Evolutionary conservation across 2,329 filamentous ascomycete species (phyloP).

Genomic region (Botryotinia narcissicola): DNA sequence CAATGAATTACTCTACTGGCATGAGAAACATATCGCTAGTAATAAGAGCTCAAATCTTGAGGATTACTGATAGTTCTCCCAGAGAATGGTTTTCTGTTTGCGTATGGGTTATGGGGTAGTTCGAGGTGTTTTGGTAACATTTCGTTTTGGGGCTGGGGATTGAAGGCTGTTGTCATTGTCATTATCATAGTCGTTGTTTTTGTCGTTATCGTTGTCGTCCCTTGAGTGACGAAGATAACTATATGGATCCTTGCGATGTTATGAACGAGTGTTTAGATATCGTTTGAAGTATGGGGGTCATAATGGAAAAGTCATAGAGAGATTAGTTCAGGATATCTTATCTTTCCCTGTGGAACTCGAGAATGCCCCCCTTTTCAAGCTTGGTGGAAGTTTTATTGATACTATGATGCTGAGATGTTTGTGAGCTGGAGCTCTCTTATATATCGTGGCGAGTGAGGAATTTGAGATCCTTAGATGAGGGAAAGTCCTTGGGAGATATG

Average conservation of each 20-base stretch:
- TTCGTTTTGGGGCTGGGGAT: background rate
- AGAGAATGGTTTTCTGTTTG: background rate
- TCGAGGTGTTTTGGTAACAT: background rate
- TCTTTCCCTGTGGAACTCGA: too few species aligned
- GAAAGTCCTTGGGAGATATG: background rate
- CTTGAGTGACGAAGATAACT: background rate
- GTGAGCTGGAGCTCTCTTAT: background rate
- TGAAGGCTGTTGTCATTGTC: background rate
- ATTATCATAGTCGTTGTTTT: background rate
- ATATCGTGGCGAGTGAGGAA: background rate
- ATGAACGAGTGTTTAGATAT: too few species aligned
- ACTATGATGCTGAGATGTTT: background rate
- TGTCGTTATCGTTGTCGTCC: background rate
- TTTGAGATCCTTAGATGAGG: fast-evolving
- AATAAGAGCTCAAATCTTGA: background rate
- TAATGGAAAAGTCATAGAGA: too few species aligned
- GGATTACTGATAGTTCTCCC: background rate
- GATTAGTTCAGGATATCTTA: too few species aligned
- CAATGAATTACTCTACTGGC: background rate
- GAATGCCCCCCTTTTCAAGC: too few species aligned
- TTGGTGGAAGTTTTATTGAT: background rate
- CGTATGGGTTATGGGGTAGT: background rate
- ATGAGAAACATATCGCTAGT: background rate
- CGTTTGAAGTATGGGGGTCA: too few species aligned
- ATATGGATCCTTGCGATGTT: too few species aligned